Conservation (phyloP, 192 early-diverging fungal genomes). For the Backusella liffmaniae region DNA sequence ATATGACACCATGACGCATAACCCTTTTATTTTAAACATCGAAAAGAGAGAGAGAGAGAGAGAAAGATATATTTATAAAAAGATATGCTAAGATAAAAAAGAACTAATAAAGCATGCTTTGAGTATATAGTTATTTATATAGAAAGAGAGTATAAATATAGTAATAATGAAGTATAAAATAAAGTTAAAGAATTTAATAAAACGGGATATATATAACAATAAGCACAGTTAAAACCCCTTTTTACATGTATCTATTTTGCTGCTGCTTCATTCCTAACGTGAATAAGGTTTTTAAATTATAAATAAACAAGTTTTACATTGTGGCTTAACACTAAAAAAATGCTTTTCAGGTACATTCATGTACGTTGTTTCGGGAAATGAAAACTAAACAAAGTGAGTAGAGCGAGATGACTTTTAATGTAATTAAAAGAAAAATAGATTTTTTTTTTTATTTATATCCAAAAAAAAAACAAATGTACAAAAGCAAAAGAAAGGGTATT, state of each 20-base stretch:
- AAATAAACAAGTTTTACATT: neutral
- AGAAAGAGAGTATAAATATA: neutral
- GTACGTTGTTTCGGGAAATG: neutral
- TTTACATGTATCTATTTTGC: no score
- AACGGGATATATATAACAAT: neutral
- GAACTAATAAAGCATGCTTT: neutral
- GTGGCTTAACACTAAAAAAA: neutral
- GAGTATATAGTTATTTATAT: neutral
- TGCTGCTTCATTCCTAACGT: neutral
- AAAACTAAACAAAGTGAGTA: neutral
- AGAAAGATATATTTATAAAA: neutral
- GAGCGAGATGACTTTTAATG: neutral
- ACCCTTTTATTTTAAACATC: no score
- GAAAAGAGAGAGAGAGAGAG: no score
- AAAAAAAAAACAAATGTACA: constrained; percentile 1
- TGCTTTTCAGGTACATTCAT: neutral
- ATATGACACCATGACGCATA: neutral
- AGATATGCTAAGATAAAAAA: neutral
- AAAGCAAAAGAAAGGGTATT: neutral
- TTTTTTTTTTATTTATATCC: neutral
- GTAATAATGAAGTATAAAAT: neutral
- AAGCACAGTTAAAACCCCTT: neutral
- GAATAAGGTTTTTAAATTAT: neutral
- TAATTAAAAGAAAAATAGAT: neutral
- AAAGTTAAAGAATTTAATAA: neutral